Evolutionary conservation across 2,329 filamentous ascomycete species (phyloP), one percentile per base, ranked within the genome.

Genomic region (Trichoderma koningiopsis): DNA sequence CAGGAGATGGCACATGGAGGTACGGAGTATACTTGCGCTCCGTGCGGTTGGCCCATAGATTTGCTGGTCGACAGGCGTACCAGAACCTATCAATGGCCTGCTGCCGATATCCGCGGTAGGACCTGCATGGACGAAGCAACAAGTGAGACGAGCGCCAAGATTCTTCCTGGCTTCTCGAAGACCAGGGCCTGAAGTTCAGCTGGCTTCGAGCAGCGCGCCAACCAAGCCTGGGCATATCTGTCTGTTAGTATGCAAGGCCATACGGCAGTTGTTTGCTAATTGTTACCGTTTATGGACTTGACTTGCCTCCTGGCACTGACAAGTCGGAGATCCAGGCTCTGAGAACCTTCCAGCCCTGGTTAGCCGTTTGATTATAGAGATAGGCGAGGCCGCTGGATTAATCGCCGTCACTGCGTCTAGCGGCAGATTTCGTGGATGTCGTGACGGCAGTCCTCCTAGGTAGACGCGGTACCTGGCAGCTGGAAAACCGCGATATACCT

Each of bases 141-240:
- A 43, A 43, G 60, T 53, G 27, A 53, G 43, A 43, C 40, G 40
- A 43, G 29, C 37, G 55, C 55, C 27, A 67, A 52, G 37, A 59
- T 43, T 49, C 63, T 67, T 56, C 22, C 29, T 49, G 55, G 55
- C 63, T 67, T 67, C 63, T 67, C 55, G 55, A 67, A 67, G 55
- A 52, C 63, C 16, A 52, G 55, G 63, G 47, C 27, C 40, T 47
- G 40, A 6, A 27, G 40, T 52, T 68, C 56, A 68, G 43, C 57
- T 43, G 56, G 33, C 33, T 37, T 56, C 49, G 47, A 35, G 60
- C 62, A 64, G 61, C 61, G 61, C 61, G 57, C n/a, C 59, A 52
- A 29, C 27, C 59, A 52, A 52, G 59, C 19, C 24, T 27, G 40
- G 55, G 19, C 22, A 40, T 40, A 47, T 52, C 29, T 56, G 7